Conservation (phyloP, 805 yeast genomes). For the Kregervanrija pseudodelftensis region DNA sequence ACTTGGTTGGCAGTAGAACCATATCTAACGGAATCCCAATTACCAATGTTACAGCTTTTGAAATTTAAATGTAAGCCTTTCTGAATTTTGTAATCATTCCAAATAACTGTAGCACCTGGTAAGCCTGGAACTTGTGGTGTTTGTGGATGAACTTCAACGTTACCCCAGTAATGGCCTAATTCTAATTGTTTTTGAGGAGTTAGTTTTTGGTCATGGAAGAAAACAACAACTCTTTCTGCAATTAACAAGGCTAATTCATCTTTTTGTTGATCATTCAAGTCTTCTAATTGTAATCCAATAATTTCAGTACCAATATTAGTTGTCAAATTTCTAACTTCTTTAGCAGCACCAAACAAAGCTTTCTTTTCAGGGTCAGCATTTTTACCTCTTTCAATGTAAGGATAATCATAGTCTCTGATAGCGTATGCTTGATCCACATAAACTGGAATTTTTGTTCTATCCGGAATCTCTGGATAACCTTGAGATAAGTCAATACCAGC, state of each 20-base stretch:
- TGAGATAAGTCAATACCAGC: constrained; percentile 29
- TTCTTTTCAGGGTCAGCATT: constrained; percentile 37
- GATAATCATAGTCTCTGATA: constrained; percentile 28
- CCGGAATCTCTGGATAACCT: constrained; percentile 36
- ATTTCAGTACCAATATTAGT: constrained; percentile 44
- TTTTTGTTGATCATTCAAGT: constrained; percentile 34
- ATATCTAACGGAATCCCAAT: constrained; percentile 11
- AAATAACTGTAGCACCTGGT: constrained; percentile 35
- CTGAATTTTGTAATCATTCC: constrained; percentile 32
- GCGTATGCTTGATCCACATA: constrained; percentile 35
- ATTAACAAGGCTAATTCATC: constrained; percentile 41
- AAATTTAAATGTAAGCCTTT: constrained; percentile 17
- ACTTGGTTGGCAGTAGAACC: constrained; percentile 17
- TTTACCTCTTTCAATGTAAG: constrained; percentile 28
- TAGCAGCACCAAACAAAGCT: constrained; percentile 33
- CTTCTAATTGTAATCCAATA: constrained; percentile 38
- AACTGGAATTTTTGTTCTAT: constrained; percentile 26
- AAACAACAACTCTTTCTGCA: constrained; percentile 43
- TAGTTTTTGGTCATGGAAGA: constrained; percentile 41
- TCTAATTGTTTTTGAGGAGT: constrained; percentile 36
- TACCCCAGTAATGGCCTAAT: constrained; percentile 40
- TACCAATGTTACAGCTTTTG: constrained; percentile 13
- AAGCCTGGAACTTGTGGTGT: constrained; percentile 29
- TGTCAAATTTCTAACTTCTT: constrained; percentile 35
- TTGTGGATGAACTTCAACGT: constrained; percentile 34